These are phyloP conservation scores for Pseudocercospora cruenta DNA, from an alignment of 2,329 filamentous ascomycete genomes.

Conservation along the genomic window DNA sequence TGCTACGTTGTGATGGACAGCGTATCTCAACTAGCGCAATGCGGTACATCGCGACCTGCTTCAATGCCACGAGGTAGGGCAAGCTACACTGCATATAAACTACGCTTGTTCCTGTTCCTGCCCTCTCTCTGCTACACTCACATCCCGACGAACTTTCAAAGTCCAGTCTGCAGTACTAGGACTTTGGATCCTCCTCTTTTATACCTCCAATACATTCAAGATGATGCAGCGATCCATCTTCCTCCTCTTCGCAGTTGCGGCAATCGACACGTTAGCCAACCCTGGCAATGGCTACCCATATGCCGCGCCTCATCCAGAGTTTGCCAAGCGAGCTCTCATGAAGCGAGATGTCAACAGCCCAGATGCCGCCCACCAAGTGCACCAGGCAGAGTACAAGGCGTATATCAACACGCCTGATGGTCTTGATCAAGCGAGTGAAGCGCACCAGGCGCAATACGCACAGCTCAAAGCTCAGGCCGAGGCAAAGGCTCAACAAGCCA, in stretches of 20 bases:
- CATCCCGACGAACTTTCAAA: not conserved
- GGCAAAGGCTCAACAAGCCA: not conserved
- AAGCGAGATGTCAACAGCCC: not conserved
- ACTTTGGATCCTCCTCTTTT: not conserved
- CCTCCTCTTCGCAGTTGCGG: not conserved
- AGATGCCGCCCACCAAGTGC: not conserved
- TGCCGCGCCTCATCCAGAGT: not conserved
- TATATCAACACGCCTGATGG: not conserved
- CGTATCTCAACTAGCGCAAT: not conserved
- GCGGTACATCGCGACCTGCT: not conserved
- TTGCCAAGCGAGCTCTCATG: not conserved
- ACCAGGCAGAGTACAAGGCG: not conserved
- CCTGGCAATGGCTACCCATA: not conserved
- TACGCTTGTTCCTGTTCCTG: not conserved
- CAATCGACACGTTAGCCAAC: not conserved
- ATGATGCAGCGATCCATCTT: not conserved
- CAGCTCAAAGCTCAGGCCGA: not conserved
- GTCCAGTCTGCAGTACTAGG: slow-evolving; percentile 1
- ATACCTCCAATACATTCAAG: not conserved
- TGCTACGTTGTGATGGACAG: not conserved
- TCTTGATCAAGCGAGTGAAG: not conserved
- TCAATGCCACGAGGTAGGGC: not conserved
- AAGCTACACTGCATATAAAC: not conserved
- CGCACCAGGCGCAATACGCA: not conserved
- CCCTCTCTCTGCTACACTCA: not conserved